Conservation (phyloP, 2,329 filamentous ascomycete species). For the Hypoxylon sp. region DNA sequence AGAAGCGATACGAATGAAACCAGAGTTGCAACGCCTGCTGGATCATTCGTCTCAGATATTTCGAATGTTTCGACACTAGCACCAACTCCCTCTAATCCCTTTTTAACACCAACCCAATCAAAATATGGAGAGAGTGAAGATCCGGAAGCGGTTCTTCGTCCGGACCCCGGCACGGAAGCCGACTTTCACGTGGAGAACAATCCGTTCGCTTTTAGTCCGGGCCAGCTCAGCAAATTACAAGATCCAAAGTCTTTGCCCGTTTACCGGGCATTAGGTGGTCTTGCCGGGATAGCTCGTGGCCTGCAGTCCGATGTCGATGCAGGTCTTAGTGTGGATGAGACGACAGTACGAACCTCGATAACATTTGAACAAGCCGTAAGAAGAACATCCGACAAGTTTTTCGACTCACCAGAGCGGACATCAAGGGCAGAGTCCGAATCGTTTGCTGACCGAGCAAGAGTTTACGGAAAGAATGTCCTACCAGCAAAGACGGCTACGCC, state of each 20-base stretch:
- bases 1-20: conserved; percentile 44
- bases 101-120: conserved; percentile 44
- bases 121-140: conserved; percentile 45
- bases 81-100: too few relatives aligned
- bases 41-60: conserved; percentile 43
- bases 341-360: conserved; percentile 43
- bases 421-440: conserved; percentile 29
- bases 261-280: conserved; percentile 75
- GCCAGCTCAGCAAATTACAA: conserved; percentile 76
- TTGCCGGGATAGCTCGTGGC: conserved; percentile 74
- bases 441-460: conserved; percentile 63
- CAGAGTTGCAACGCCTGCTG: conserved; percentile 42
- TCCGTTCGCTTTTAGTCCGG: conserved; percentile 76
- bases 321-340: conserved; percentile 76
- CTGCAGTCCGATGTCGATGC: conserved; percentile 68
- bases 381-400: conserved; percentile 36
- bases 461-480: conserved; percentile 67
- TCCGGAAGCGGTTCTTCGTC: conserved; percentile 63
- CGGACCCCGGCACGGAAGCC: conserved; percentile 74
- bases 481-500: conserved; percentile 68
- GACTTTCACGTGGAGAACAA: conserved; percentile 76
- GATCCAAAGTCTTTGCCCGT: conserved; percentile 78
- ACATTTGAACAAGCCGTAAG: conserved; percentile 45
- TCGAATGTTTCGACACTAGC: conserved; percentile 46
- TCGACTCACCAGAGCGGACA: conserved; percentile 29